These are phyloP conservation scores for Scheffersomyces titani DNA, from an alignment of 1,139 yeast species.

Conservation along the genomic window DNA sequence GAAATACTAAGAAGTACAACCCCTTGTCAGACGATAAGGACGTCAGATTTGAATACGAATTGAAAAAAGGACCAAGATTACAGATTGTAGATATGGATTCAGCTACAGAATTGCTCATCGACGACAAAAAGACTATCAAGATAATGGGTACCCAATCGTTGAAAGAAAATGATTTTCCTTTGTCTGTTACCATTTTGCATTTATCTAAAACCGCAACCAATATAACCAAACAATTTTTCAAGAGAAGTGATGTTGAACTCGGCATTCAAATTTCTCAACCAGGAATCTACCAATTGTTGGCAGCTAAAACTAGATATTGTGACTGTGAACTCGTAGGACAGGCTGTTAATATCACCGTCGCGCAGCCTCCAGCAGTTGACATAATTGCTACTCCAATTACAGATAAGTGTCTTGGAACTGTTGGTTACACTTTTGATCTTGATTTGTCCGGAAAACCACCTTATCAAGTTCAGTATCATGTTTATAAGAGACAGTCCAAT, in stretches of 20 bases:
- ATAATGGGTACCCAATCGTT: conserved; percentile 20
- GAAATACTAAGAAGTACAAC: conserved; percentile 62
- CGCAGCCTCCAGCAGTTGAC: conserved; percentile 50
- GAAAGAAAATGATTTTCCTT: conserved; percentile 45
- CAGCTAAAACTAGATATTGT: conserved; percentile 63
- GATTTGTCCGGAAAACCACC: conserved; percentile 82
- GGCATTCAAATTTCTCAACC: conserved; percentile 52
- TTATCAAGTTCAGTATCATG: conserved; percentile 62
- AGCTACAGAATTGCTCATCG: conserved; percentile 42
- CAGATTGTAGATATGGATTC: conserved; percentile 40
- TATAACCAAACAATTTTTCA: conserved; percentile 39
- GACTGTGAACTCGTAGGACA: conserved; percentile 50
- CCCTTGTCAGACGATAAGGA: conserved; percentile 47
- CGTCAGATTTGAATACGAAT: conserved; percentile 53
- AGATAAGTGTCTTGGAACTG: conserved; percentile 90
- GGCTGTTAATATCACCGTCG: conserved; percentile 21
- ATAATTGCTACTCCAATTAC: conserved; percentile 61
- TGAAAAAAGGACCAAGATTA: conserved; percentile 64
- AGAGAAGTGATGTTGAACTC: conserved; percentile 22
- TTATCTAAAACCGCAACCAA: conserved; percentile 30
- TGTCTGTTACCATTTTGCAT: conserved; percentile 42
- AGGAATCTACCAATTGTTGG: conserved; percentile 60
- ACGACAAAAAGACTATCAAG: conserved; percentile 37
- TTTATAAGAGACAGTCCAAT: conserved; percentile 47
- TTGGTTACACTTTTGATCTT: conserved; percentile 72